Evolutionary conservation across 2,329 filamentous ascomycete genomes (phyloP).

Genomic region (Aspergillus aculeatus): DNA sequence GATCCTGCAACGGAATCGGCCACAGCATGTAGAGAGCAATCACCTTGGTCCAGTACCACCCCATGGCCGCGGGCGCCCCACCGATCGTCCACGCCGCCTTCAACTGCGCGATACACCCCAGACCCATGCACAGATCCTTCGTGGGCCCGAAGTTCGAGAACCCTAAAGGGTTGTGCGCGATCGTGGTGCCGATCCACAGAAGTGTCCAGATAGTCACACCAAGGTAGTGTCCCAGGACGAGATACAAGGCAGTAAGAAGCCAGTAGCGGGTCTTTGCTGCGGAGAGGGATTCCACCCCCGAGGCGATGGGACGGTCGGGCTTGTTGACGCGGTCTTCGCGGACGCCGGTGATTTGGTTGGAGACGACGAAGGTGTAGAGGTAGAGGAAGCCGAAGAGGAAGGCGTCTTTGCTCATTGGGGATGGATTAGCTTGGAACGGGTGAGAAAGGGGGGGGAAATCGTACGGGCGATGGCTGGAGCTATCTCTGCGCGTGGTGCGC

Average conservation of each 20-base stretch:
- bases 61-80: background rate
- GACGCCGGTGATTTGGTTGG: background rate
- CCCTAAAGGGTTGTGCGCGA: background rate
- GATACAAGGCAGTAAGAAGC: background rate
- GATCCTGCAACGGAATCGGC: background rate
- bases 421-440: background rate
- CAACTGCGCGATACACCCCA: background rate
- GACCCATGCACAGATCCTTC: background rate
- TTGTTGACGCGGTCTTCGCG: conserved; percentile 1
- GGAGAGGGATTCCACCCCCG: background rate
- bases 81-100: background rate
- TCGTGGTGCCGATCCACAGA: background rate
- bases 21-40: background rate
- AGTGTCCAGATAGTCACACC: background rate
- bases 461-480: background rate
- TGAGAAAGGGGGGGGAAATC: background rate
- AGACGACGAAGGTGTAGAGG: background rate
- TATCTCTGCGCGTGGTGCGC: background rate
- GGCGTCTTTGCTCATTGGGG: background rate
- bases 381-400: background rate
- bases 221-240: background rate
- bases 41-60: background rate
- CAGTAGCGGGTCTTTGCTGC: background rate
- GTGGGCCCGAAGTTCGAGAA: background rate
- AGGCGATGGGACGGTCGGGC: background rate